These are phyloP conservation scores for Brassica napus DNA, from an alignment of 345 rosid genomes.

Conservation along the genomic window Da-Ae NC_063439.1:10251501-10252000, in stretches of 20 bases:
- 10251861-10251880: slow-evolving; percentile 21
- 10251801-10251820: neutral
- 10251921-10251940: slow-evolving; percentile 22
- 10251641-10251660: slow-evolving; percentile 8
- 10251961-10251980: slow-evolving; percentile 49
- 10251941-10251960: slow-evolving; percentile 40
- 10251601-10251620: neutral
- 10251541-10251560: neutral
- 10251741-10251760: slow-evolving; percentile 32
- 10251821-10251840: slow-evolving; percentile 31
- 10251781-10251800: neutral
- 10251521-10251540: neutral
- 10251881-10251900: slow-evolving; percentile 26
- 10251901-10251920: slow-evolving; percentile 21
- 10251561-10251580: neutral
- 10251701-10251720: slow-evolving; percentile 23
- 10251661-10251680: slow-evolving; percentile 12
- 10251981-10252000: slow-evolving; percentile 61
- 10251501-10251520: neutral
- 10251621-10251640: neutral
- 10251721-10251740: slow-evolving; percentile 20
- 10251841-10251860: slow-evolving; percentile 26
- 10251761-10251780: neutral
- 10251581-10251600: neutral
- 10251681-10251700: neutral